These are phyloP conservation scores for Rhizopus stolonifer DNA, from an alignment of 371 early-diverging fungal genomes.

Conservation along the genomic window DNA sequence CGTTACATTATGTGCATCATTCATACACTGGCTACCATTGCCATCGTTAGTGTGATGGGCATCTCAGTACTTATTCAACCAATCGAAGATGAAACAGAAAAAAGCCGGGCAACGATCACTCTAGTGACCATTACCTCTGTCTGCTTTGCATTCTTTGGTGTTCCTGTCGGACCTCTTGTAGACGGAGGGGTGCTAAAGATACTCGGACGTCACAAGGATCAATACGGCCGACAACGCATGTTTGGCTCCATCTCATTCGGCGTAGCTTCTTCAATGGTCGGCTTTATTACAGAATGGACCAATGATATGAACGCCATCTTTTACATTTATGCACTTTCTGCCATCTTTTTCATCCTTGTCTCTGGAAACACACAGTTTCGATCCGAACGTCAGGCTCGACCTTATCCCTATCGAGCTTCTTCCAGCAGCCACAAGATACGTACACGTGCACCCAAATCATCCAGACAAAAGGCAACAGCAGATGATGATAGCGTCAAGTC, in stretches of 20 bases:
- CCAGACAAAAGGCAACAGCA: not conserved
- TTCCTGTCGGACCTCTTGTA: conserved; percentile 50
- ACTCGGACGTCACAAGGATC: conserved; percentile 49
- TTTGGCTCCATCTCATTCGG: conserved; percentile 55
- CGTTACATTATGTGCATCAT: conserved; percentile 53
- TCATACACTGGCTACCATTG: conserved; percentile 49
- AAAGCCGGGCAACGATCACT: conserved; percentile 32
- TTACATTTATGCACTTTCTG: conserved; percentile 45
- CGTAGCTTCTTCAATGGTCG: conserved; percentile 47
- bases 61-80: conserved; percentile 41
- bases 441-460: not conserved
- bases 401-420: not conserved
- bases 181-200: conserved; percentile 55
- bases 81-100: conserved; percentile 26
- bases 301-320: conserved; percentile 53
- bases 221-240: conserved; percentile 55
- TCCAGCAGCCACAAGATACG: not conserved
- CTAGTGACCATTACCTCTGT: conserved; percentile 47
- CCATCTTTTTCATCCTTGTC: conserved; percentile 44
- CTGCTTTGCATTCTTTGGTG: conserved; percentile 56
- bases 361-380: conserved; percentile 49
- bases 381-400: conserved; percentile 32
- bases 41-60: conserved; percentile 57
- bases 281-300: conserved; percentile 49
- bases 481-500: conserved; percentile 21